These are phyloP conservation scores for Nymphaea colorata DNA, from an alignment of 164 flowering plant genomes.

Conservation along the genomic window DNA sequence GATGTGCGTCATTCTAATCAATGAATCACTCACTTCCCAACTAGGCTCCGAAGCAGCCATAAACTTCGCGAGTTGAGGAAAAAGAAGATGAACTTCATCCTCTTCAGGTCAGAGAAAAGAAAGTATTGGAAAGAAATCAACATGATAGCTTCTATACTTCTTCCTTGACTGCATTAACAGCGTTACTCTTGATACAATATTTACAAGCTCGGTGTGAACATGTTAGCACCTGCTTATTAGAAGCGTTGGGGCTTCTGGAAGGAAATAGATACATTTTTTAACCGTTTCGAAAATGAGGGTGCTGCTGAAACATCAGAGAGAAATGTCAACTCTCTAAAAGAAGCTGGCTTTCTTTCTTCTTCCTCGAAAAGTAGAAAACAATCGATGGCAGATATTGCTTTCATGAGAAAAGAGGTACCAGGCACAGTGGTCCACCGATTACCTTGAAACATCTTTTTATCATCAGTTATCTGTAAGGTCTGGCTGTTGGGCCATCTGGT, in stretches of 20 bases:
- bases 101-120: no score
- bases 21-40: no score
- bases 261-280: not conserved
- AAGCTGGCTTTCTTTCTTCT: not conserved
- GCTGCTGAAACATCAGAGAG: not conserved
- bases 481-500: not conserved
- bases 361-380: not conserved
- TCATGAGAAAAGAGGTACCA: not conserved
- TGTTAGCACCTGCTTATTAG: not conserved
- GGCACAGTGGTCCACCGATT: not conserved
- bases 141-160: no score
- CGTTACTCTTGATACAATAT: not conserved
- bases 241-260: not conserved
- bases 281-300: not conserved
- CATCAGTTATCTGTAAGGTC: not conserved
- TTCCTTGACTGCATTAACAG: not conserved
- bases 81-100: no score
- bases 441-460: not conserved
- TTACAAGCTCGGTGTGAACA: not conserved
- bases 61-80: no score
- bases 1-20: no score
- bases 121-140: no score
- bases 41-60: no score
- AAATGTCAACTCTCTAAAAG: not conserved
- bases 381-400: not conserved